phyloP scores from a whole-genome alignment of 148 eudicot genomes.

The Agrostemma githago region DNA sequence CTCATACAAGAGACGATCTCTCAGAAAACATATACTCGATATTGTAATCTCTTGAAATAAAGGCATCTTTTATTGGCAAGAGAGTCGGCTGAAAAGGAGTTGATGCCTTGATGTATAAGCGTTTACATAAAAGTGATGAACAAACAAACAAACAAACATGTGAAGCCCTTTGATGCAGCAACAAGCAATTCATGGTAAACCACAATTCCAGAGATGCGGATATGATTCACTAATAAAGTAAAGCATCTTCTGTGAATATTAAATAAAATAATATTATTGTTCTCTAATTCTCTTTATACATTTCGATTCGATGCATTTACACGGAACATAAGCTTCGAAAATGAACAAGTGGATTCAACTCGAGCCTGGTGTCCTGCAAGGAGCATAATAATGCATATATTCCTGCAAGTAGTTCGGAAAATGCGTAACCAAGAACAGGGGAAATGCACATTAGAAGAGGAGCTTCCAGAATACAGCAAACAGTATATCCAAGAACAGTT shows the following conservation, averaged over 20 bases:
- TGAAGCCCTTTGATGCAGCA: neutral
- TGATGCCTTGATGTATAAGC: neutral
- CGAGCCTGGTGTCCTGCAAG: neutral
- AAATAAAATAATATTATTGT: too few species aligned
- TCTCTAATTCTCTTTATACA: neutral
- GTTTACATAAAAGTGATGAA: neutral
- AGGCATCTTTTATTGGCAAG: neutral
- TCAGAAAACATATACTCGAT: too few species aligned
- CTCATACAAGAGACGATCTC: too few species aligned
- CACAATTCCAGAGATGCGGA: neutral
- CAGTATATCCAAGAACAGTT: neutral
- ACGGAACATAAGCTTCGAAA: neutral
- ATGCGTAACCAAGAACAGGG: neutral
- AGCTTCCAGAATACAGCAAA: neutral
- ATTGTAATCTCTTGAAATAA: neutral
- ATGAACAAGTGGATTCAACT: neutral
- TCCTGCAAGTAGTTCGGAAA: neutral
- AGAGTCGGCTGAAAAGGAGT: neutral
- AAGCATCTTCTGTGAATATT: neutral
- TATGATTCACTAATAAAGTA: neutral
- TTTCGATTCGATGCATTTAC: neutral
- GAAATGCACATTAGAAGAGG: neutral
- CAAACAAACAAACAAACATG: neutral
- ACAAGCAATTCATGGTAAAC: neutral
- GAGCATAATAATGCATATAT: neutral